Evolutionary conservation across 1,139 yeast species (phyloP).

Genomic region (Geotrichum candidum): DNA sequence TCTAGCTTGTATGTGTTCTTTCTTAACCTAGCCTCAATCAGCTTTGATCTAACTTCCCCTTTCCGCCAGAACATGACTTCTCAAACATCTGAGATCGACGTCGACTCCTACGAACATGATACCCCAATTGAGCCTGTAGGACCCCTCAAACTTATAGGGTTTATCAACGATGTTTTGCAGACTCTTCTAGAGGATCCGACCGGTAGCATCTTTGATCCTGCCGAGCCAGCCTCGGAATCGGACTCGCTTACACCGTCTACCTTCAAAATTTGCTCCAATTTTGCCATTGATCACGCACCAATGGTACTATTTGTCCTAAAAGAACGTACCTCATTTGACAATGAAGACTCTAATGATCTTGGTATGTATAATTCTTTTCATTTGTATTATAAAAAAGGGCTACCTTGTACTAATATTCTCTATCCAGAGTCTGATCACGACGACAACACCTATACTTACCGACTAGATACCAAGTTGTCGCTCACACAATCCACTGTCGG

Average conservation of each 20-base stretch:
- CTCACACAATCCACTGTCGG: conserved; percentile 19
- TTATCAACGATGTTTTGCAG: conserved; percentile 14
- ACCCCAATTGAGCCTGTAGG: conserved; percentile 15
- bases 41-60: conserved; percentile 6
- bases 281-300: conserved; percentile 17
- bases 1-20: not conserved
- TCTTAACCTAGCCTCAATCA: not conserved
- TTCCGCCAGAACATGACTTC: conserved; percentile 7
- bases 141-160: conserved; percentile 15
- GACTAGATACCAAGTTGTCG: conserved; percentile 18
- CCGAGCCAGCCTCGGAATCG: not conserved
- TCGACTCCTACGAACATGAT: not conserved
- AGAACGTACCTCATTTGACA: not conserved
- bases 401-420: not conserved
- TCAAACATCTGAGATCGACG: conserved; percentile 4
- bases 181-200: conserved; percentile 16
- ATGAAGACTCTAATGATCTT: not conserved
- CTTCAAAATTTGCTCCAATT: conserved; percentile 14
- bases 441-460: conserved; percentile 6
- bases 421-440: not conserved
- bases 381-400: not conserved
- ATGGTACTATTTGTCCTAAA: conserved; percentile 17
- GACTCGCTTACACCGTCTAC: conserved; percentile 4
- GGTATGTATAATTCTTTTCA: not conserved
- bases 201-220: conserved; percentile 8